phyloP scores from a whole-genome alignment of 2,329 filamentous ascomycete genomes.

The Pezicula rhizophila region DNA sequence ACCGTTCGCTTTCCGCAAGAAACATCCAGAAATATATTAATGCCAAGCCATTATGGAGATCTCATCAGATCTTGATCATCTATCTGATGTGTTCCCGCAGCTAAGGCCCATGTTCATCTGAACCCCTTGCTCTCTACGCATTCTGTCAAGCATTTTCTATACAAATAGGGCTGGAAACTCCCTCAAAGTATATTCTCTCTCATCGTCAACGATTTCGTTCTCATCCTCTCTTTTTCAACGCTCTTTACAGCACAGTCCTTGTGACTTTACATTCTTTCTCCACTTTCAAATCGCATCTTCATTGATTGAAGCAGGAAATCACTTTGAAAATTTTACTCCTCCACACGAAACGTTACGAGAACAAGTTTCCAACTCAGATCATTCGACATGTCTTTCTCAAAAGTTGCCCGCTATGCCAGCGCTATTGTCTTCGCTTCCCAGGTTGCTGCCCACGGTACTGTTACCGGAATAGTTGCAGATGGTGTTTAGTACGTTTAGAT shows the following conservation, averaged over 20 bases:
- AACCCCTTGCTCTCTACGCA: neutral
- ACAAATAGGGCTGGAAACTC: neutral
- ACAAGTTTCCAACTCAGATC: slow-evolving; percentile 5
- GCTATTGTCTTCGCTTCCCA: slow-evolving; percentile 29
- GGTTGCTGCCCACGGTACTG: slow-evolving; percentile 39
- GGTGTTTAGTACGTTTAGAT: slow-evolving; percentile 29
- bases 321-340: slow-evolving; percentile 8
- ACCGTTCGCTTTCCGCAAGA: neutral
- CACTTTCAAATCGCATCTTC: slow-evolving; percentile 17
- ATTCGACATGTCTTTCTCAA: slow-evolving; percentile 23
- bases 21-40: no score
- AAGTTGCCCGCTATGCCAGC: slow-evolving; percentile 15
- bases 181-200: slow-evolving; percentile 4
- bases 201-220: slow-evolving; percentile 1
- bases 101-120: neutral
- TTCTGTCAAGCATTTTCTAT: neutral
- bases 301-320: slow-evolving; percentile 21
- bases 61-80: slow-evolving; percentile 1
- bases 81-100: slow-evolving; percentile 2
- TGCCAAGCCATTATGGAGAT: slow-evolving; percentile 1
- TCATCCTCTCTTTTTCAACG: slow-evolving; percentile 3
- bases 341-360: slow-evolving; percentile 8
- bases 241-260: slow-evolving; percentile 12
- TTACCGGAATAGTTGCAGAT: slow-evolving; percentile 38
- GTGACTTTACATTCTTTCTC: neutral